These are phyloP conservation scores for Durio zibethinus DNA, from an alignment of 345 rosid species.

Conservation along the genomic window DNA sequence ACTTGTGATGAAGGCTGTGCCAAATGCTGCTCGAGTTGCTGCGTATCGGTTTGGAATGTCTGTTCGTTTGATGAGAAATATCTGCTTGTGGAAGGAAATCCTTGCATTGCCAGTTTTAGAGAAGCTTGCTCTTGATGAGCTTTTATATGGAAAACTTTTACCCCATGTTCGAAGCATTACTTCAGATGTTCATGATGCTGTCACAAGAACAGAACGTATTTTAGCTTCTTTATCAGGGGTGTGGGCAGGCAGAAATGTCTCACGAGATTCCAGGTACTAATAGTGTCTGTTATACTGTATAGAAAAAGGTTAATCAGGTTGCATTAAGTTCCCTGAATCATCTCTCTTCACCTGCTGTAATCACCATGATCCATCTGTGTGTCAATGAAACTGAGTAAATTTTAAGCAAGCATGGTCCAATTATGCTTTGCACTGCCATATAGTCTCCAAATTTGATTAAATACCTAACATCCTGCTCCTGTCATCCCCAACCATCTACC, in stretches of 20 bases:
- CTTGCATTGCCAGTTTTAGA: conserved; percentile 74
- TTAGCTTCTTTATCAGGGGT: conserved; percentile 73
- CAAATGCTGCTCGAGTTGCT: conserved; percentile 70
- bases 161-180: conserved; percentile 81
- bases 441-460: not conserved
- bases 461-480: not conserved
- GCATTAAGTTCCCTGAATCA: not conserved
- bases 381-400: not conserved
- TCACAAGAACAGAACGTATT: conserved; percentile 76
- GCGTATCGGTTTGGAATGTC: conserved; percentile 89
- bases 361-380: not conserved
- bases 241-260: conserved; percentile 68
- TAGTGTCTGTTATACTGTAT: not conserved
- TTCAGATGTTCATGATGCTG: conserved; percentile 77
- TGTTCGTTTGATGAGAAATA: conserved; percentile 80
- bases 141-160: conserved; percentile 69
- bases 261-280: conserved; percentile 56
- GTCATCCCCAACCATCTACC: not conserved
- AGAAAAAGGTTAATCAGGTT: not conserved
- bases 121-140: conserved; percentile 79
- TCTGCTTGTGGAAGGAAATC: conserved; percentile 89
- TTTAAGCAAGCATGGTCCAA: not conserved
- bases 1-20: conserved; percentile 77
- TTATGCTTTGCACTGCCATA: not conserved
- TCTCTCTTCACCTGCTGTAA: not conserved